A percentile compares a stretch with the other conserved stretches of the same genome.
Evolutionary conservation across 1,284 basidiomycete genomes (phyloP).

Genomic region (Athelia sp.): DNA sequence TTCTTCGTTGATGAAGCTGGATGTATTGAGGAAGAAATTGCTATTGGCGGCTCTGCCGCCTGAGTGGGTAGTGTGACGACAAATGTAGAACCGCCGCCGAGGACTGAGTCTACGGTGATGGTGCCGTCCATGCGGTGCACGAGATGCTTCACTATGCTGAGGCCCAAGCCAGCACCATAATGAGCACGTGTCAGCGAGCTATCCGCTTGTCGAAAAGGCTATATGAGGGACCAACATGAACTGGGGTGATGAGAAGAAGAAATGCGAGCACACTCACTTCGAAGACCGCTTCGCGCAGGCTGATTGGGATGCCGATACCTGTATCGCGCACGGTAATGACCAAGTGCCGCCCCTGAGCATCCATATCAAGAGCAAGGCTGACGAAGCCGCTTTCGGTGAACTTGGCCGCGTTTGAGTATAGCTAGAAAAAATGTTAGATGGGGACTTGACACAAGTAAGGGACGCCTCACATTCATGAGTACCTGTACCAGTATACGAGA

Average conservation of each 20-base stretch:
- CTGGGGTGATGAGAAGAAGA: too few species aligned
- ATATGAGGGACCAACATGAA: too few species aligned
- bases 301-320: conserved; percentile 22
- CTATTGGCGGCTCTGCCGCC: not conserved
- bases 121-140: conserved; percentile 26
- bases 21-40: too few species aligned
- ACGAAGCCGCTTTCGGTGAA: conserved; percentile 26
- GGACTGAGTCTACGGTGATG: conserved; percentile 21
- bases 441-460: conserved; percentile 8
- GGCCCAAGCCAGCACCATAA: conserved; percentile 24
- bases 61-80: conserved; percentile 17
- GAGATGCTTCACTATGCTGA: conserved; percentile 27
- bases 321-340: conserved; percentile 17
- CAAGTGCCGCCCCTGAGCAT: not conserved
- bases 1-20: not conserved
- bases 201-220: conserved; percentile 26
- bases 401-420: conserved; percentile 26
- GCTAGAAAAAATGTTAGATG: conserved; percentile 20
- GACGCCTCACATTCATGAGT: too few species aligned
- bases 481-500: too few species aligned
- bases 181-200: conserved; percentile 20
- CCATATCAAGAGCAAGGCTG: conserved; percentile 19
- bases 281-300: conserved; percentile 13
- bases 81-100: conserved; percentile 22
- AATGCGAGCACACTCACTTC: too few species aligned